phyloP scores from a whole-genome alignment of 768 basidiomycete species.

The Nidula microcarpa region DNA sequence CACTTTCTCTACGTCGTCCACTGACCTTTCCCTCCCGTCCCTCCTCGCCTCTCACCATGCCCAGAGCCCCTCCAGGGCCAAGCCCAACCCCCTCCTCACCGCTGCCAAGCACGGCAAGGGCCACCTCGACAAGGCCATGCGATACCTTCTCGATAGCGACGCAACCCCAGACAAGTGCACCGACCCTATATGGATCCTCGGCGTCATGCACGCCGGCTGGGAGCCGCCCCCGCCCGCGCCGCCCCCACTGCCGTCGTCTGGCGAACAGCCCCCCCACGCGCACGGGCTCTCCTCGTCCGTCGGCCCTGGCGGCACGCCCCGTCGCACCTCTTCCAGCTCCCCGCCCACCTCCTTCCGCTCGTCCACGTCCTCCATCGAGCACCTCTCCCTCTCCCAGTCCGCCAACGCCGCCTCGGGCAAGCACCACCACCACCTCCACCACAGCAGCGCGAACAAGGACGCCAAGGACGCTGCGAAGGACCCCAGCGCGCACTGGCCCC shows the following conservation, averaged over 20 bases:
- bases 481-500: conserved; percentile 65
- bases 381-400: conserved; percentile 14
- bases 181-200: conserved; percentile 88
- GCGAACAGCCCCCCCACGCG: conserved; percentile 4
- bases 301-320: not conserved
- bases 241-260: conserved; percentile 2
- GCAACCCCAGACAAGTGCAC: conserved; percentile 77
- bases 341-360: conserved; percentile 40
- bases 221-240: conserved; percentile 34
- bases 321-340: conserved; percentile 19
- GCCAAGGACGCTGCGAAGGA: conserved; percentile 11
- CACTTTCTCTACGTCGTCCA: conserved; percentile 68
- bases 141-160: conserved; percentile 90
- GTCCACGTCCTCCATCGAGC: conserved; percentile 26
- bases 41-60: conserved; percentile 43
- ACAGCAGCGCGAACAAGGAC: not conserved
- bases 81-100: conserved; percentile 48
- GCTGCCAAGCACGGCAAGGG: conserved; percentile 74
- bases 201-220: conserved; percentile 77
- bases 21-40: conserved; percentile 65
- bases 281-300: not conserved
- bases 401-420: conserved; percentile 2
- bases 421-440: not conserved
- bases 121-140: conserved; percentile 78
- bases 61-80: conserved; percentile 20